phyloP scores from a whole-genome alignment of 495 filamentous ascomycete species.

The Aspergillus nidulans region DNA sequence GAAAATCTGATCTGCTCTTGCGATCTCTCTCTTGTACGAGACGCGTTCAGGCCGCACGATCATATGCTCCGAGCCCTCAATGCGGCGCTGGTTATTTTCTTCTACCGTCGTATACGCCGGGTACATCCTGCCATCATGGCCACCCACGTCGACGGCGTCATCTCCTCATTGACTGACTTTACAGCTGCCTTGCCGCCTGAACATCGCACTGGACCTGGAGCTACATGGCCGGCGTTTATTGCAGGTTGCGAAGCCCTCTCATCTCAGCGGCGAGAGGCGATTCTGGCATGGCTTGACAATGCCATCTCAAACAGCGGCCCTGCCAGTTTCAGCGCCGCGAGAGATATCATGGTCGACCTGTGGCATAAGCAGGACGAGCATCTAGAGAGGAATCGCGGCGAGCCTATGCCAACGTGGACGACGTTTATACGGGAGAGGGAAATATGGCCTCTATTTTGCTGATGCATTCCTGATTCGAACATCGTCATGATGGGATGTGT shows the following conservation, averaged over 20 bases:
- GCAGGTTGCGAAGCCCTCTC: conserved; percentile 34
- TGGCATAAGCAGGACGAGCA: conserved; percentile 31
- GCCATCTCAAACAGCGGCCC: conserved; percentile 23
- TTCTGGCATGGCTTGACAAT: conserved; percentile 21
- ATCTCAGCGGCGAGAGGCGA: conserved; percentile 14
- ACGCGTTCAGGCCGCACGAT: not conserved
- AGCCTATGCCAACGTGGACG: conserved; percentile 28
- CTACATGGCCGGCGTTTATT: conserved; percentile 33
- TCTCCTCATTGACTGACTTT: conserved; percentile 23
- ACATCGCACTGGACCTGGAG: conserved; percentile 21
- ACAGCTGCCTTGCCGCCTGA: conserved; percentile 16
- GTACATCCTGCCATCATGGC: conserved; percentile 28
- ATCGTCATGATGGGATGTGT: too few species aligned
- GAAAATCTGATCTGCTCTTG: conserved; percentile 36
- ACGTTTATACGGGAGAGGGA: conserved; percentile 23
- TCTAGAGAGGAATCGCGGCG: conserved; percentile 18
- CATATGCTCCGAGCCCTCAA: conserved; percentile 29
- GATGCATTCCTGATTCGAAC: not conserved
- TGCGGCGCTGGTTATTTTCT: conserved; percentile 31
- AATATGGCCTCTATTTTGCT: conserved; percentile 32
- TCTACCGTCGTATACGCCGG: conserved; percentile 29
- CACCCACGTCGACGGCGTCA: conserved; percentile 31
- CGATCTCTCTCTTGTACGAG: conserved; percentile 13
- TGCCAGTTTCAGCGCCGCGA: conserved; percentile 20
- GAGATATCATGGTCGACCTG: conserved; percentile 25